phyloP scores from a whole-genome alignment of 2,329 filamentous ascomycete genomes.

The Cercospora janseana region DNA sequence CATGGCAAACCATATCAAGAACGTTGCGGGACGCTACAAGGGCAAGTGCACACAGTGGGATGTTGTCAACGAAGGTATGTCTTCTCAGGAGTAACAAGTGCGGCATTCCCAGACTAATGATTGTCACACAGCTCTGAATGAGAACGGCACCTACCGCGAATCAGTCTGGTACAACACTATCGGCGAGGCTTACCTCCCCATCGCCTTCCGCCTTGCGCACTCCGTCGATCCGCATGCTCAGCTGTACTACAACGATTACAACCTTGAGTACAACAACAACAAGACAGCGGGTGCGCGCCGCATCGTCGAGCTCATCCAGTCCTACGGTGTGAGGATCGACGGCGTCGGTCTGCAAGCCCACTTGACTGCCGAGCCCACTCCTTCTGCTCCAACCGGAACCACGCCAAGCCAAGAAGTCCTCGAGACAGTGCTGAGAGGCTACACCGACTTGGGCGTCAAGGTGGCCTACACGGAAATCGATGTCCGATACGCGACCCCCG shows the following conservation, averaged over 20 bases:
- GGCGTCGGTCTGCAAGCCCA: constrained; percentile 55
- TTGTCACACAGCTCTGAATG: constrained; percentile 7
- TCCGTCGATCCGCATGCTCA: constrained; percentile 27
- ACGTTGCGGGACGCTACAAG: constrained; percentile 41
- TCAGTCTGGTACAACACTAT: constrained; percentile 32
- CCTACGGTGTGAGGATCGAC: constrained; percentile 36
- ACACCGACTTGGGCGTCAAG: constrained; percentile 54
- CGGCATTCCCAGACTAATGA: too few relatives aligned
- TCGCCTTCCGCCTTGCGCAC: constrained; percentile 32
- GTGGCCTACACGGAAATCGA: constrained; percentile 65
- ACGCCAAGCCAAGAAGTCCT: constrained; percentile 32
- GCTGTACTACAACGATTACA: constrained; percentile 36
- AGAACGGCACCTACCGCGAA: constrained; percentile 29
- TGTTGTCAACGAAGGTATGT: constrained; percentile 21
- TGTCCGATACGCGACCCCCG: constrained; percentile 46
- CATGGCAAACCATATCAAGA: constrained; percentile 45
- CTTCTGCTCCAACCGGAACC: constrained; percentile 4
- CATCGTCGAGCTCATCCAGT: constrained; percentile 30
- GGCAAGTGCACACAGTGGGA: constrained; percentile 36
- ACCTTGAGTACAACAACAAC: constrained; percentile 30
- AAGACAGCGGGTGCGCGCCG: constrained; percentile 29
- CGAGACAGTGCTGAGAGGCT: constrained; percentile 48
- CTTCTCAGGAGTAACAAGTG: too few relatives aligned
- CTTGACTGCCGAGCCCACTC: constrained; percentile 45
- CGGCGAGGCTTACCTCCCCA: constrained; percentile 31